Evolutionary conservation across 2,329 filamentous ascomycete species (phyloP).

Genomic region (Parasarocladium wereldwijsianum): DNA sequence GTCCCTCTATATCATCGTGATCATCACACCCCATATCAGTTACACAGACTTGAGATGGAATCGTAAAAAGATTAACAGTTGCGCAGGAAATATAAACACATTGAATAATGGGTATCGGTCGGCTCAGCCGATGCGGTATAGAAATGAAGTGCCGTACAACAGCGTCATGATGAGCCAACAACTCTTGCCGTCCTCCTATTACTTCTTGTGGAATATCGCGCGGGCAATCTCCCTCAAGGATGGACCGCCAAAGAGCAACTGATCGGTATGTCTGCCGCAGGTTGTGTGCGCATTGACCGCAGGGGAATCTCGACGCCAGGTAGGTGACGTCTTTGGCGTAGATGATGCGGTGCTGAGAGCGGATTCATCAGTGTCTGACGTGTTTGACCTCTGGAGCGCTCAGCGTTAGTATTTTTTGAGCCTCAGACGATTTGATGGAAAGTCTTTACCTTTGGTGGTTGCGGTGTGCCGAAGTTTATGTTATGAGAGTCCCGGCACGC

Average conservation of each 20-base stretch:
- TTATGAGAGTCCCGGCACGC: too few relatives aligned
- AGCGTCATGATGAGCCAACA: too few relatives aligned
- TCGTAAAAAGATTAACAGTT: too few relatives aligned
- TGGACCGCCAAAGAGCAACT: constrained; percentile 35
- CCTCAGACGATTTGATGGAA: background rate
- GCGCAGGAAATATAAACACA: too few relatives aligned
- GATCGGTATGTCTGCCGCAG: constrained; percentile 38
- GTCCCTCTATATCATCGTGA: too few relatives aligned
- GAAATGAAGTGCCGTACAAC: too few relatives aligned
- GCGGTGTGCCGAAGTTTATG: constrained; percentile 1
- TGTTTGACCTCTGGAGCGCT: background rate
- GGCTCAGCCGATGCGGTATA: constrained; percentile 1
- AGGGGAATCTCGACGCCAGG: constrained; percentile 11
- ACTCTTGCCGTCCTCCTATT: too few relatives aligned
- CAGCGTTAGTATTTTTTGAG: background rate
- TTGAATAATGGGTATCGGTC: constrained; percentile 3
- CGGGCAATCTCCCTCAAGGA: constrained; percentile 28
- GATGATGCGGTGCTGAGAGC: background rate
- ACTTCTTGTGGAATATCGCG: constrained; percentile 21
- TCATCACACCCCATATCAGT: too few relatives aligned
- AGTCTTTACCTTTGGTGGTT: constrained; percentile 3
- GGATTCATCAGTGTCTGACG: constrained; percentile 1
- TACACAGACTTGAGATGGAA: too few relatives aligned
- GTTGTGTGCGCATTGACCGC: constrained; percentile 37
- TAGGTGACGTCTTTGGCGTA: background rate